Conservation (phyloP, 2,329 filamentous ascomycete genomes). For the Scleromitrula shiraiana region DNA sequence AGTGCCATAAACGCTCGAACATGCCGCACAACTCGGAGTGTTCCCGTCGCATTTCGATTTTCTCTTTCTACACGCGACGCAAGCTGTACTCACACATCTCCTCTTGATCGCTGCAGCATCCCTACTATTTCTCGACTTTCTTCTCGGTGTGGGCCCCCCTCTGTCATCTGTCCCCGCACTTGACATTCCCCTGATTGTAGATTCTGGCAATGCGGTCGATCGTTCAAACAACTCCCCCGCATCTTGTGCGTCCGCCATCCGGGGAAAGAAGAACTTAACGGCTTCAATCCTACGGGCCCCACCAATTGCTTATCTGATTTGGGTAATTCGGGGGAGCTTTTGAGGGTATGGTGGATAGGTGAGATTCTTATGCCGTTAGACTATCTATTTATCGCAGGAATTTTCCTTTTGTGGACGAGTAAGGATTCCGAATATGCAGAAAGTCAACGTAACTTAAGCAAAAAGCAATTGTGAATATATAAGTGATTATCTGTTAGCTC, state of each 20-base stretch:
- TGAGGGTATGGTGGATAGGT: no score
- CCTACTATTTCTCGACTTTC: constrained; percentile 26
- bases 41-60: constrained; percentile 92
- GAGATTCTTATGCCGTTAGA: not conserved
- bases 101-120: constrained; percentile 44
- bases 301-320: not conserved
- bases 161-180: not conserved
- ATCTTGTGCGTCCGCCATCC: constrained; percentile 10
- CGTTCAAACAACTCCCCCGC: not conserved
- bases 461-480: not conserved
- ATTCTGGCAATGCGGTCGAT: not conserved
- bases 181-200: not conserved
- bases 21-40: constrained; percentile 87
- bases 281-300: not conserved
- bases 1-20: constrained; percentile 84
- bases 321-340: not conserved
- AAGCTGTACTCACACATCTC: constrained; percentile 77
- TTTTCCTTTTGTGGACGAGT: no score
- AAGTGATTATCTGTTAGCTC: no score
- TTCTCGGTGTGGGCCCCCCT: constrained; percentile 17
- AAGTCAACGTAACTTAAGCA: no score
- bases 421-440: no score
- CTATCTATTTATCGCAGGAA: not conserved
- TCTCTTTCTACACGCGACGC: constrained; percentile 68
- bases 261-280: not conserved